Evolutionary conservation across 2,329 filamentous ascomycete genomes (phyloP), one percentile per base, ranked within the genome.

Genomic region (Gaeumannomyces sp.): DNA sequence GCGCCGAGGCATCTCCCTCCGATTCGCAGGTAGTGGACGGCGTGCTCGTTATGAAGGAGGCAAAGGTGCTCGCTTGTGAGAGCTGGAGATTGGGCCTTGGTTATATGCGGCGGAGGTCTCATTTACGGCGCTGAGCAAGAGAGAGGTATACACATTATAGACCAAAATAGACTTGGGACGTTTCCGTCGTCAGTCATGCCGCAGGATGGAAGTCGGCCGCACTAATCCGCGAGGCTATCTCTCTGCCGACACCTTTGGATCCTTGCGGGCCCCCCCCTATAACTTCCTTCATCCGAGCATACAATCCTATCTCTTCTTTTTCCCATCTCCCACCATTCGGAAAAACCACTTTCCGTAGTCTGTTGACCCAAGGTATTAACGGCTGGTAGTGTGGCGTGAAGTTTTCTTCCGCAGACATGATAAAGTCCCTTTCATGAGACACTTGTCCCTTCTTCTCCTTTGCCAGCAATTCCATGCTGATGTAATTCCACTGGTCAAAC

Each of bases 401-500:
- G 59, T 72, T 65, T 13, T 72, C 67, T 14, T 66, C 63, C 19
- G 70, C 59, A 35, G n/a, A 69, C 28, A 65, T 72, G 61, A 72
- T 63, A 67, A 79, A 80, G 64, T 72, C 63, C 16, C 62, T 64
- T 64, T 73, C 72, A 61, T 73, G n/a, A 25, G 31, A 59, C 14
- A 58, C n/a, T 58, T 58, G 56, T 22, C 70, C 71, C 11, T 66
- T 64, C 64, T 75, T 74, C 19, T 66, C 0, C 29, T 50, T 11
- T 56, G 68, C 73, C 33, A 75, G 61, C 27, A 69, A 60, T 22
- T 72, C 65, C 31, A 64, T 73, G 60, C 72, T 65, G 8, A 66
- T 61, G 67, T 74, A 78, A 69, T 78, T 78, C 76, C 75, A 79
- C n/a, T 68, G 66, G 1, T 78, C 71, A 66, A 75, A 78, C 38